Evolutionary conservation across 805 yeast species (phyloP).

Genomic region (Monosporozyma siamensis): DNA sequence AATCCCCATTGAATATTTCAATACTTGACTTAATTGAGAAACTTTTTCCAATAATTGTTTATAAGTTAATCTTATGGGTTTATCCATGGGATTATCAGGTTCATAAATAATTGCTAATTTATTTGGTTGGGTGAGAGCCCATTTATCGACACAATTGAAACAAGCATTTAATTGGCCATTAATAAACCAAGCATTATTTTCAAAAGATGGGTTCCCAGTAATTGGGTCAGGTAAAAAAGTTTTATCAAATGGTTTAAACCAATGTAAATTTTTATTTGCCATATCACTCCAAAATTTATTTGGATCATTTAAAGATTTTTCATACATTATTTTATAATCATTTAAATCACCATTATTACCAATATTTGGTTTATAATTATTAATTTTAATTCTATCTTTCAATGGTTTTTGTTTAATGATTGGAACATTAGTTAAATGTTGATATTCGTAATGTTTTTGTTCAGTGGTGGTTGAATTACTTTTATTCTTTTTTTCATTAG

Average conservation of each 20-base stretch:
- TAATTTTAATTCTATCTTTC: slow-evolving; percentile 12
- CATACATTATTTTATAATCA: slow-evolving; percentile 61
- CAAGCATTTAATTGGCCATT: slow-evolving; percentile 75
- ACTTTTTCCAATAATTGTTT: slow-evolving; percentile 65
- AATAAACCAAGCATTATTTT: slow-evolving; percentile 62
- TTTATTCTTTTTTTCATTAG: no score
- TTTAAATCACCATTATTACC: slow-evolving; percentile 30
- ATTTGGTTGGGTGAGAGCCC: slow-evolving; percentile 61
- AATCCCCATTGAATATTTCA: slow-evolving; percentile 52
- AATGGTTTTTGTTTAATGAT: slow-evolving; percentile 18
- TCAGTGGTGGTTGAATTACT: neutral
- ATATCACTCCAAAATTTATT: slow-evolving; percentile 67
- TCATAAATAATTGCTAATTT: slow-evolving; percentile 71
- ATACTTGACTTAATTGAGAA: slow-evolving; percentile 60
- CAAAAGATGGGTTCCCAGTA: slow-evolving; percentile 32
- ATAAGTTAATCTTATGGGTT: slow-evolving; percentile 48
- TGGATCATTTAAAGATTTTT: slow-evolving; percentile 72
- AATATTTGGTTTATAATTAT: slow-evolving; percentile 45
- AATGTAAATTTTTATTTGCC: slow-evolving; percentile 62
- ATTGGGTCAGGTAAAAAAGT: slow-evolving; percentile 34
- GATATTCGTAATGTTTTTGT: slow-evolving; percentile 12
- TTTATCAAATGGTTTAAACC: slow-evolving; percentile 70
- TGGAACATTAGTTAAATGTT: slow-evolving; percentile 23
- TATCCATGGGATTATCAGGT: slow-evolving; percentile 58
- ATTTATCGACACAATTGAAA: slow-evolving; percentile 75